Percentiles rank a stretch among this genome's conserved stretches.
These are phyloP conservation scores for Pigoraptor vietnamica DNA, from an alignment of 78 protist species.

Conservation along the genomic window DNA sequence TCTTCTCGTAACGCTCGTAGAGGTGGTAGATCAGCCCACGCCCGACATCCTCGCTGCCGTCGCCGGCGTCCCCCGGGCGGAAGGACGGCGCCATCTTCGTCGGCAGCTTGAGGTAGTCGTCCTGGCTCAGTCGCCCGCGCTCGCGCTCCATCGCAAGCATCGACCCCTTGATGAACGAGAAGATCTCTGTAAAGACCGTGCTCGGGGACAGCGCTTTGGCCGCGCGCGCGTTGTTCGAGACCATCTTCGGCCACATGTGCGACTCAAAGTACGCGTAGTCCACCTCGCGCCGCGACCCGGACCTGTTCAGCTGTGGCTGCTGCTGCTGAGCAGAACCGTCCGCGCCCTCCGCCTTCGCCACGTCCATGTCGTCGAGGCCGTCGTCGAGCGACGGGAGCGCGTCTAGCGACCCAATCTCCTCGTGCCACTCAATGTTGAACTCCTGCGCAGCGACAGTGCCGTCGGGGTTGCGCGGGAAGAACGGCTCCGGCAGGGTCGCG, in stretches of 20 bases:
- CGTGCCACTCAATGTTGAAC: neutral
- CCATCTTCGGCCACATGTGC: neutral
- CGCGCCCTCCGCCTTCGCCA: neutral
- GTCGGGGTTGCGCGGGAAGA: conserved; percentile 6
- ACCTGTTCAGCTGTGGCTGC: neutral
- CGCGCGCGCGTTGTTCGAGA: neutral
- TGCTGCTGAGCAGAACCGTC: neutral
- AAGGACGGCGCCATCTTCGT: neutral
- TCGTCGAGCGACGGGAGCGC: conserved; percentile 8
- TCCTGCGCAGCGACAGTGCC: neutral
- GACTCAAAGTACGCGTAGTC: neutral
- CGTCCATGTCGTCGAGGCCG: neutral
- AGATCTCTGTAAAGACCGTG: neutral
- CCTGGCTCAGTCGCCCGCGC: neutral
- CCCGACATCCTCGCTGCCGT: neutral
- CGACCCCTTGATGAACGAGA: neutral
- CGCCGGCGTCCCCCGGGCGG: neutral
- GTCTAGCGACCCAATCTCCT: neutral
- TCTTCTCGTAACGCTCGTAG: conserved; percentile 13
- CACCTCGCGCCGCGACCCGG: neutral
- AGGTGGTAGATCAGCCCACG: neutral
- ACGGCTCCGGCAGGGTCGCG: conserved; percentile 16
- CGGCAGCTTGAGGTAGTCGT: neutral
- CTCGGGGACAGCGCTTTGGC: neutral
- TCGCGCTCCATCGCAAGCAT: neutral